phyloP scores from a whole-genome alignment of 345 rosid species.

The Citrus sp. region DNA sequence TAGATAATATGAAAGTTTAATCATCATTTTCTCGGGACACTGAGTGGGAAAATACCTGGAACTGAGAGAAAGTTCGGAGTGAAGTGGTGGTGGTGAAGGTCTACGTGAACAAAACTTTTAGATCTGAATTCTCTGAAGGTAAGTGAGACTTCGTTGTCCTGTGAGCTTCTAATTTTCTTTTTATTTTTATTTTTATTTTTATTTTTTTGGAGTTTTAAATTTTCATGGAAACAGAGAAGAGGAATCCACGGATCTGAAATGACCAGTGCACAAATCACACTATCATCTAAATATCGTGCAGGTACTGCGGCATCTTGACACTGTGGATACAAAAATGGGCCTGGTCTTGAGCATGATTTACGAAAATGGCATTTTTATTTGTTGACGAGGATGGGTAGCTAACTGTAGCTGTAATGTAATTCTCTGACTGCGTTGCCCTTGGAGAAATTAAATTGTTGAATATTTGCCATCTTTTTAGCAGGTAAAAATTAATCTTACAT shows the following conservation, averaged over 20 bases:
- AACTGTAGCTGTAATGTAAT: too few relatives aligned
- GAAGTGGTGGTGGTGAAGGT: constrained; percentile 6
- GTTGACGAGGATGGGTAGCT: neutral
- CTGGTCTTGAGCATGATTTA: constrained; percentile 10
- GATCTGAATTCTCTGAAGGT: constrained; percentile 11
- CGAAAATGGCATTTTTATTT: constrained; percentile 17
- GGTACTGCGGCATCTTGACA: neutral
- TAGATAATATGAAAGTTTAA: neutral
- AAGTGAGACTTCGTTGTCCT: neutral
- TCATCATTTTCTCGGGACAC: neutral
- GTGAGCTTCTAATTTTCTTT: neutral
- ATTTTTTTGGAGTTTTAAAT: neutral
- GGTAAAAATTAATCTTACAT: neutral
- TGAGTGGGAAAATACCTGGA: constrained; percentile 17
- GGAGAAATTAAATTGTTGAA: neutral
- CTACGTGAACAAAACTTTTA: neutral
- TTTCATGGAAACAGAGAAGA: constrained; percentile 16
- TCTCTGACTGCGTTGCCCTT: neutral
- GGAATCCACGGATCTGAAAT: constrained; percentile 43
- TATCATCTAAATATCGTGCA: constrained; percentile 19
- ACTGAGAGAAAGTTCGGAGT: neutral
- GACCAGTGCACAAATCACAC: neutral
- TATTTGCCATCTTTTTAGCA: neutral
- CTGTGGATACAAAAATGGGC: neutral
- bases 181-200: too few relatives aligned